phyloP scores from a whole-genome alignment of 345 rosid genomes.

The Leavenworthia alabamica region DNA sequence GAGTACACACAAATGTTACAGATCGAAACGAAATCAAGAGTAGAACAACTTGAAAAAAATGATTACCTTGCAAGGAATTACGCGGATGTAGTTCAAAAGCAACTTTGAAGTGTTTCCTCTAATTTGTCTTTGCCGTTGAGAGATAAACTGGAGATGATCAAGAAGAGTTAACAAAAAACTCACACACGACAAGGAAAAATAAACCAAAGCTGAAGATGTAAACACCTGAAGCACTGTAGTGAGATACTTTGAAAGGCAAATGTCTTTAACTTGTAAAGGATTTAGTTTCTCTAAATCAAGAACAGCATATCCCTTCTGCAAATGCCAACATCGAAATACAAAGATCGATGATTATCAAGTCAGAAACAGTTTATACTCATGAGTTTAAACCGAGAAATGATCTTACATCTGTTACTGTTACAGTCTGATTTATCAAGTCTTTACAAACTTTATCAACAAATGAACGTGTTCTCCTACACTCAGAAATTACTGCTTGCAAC shows the following conservation, averaged over 20 bases:
- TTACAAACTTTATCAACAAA: conserved; percentile 53
- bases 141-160: conserved; percentile 54
- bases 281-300: conserved; percentile 59
- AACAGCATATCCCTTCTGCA: conserved; percentile 72
- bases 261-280: conserved; percentile 45
- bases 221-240: conserved; percentile 66
- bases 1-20: conserved; percentile 16
- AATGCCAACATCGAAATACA: conserved; percentile 2
- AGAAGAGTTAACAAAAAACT: conserved; percentile 4
- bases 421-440: conserved; percentile 45
- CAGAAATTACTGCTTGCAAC: conserved; percentile 53
- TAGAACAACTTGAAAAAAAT: conserved; percentile 4
- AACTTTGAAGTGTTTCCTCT: conserved; percentile 70
- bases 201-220: conserved; percentile 9
- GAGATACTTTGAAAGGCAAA: conserved; percentile 62
- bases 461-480: conserved; percentile 61
- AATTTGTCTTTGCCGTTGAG: conserved; percentile 81
- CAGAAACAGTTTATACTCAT: neutral
- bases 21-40: neutral
- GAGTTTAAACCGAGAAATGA: neutral
- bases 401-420: conserved; percentile 60
- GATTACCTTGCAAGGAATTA: conserved; percentile 74
- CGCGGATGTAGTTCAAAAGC: conserved; percentile 55
- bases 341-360: neutral
- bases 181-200: neutral